Evolutionary conservation across 2,329 filamentous ascomycete genomes (phyloP), one percentile per base, ranked within the genome.

Genomic region (Cytospora paraplurivora): DNA sequence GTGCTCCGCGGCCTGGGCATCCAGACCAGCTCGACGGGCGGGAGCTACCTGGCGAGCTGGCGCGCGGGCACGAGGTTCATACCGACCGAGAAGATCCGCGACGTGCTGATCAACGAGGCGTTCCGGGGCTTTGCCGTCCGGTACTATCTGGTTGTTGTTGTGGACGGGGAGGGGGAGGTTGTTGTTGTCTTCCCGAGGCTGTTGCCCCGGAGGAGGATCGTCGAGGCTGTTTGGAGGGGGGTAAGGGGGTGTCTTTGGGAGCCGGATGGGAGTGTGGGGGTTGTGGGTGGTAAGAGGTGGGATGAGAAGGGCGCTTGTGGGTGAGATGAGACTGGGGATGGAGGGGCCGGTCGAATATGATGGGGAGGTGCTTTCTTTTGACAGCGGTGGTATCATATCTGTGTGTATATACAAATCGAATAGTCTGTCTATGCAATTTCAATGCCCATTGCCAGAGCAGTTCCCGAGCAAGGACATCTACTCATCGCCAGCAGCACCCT

Each of bases 181-280:
- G 91, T 98, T 0, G 94, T 99, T n/a, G 93, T 98, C 3, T 99
- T 99, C 74, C 94, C 94, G 3, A 84, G 84, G 62, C 76, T 97
- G 68, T 74, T 97, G 66, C 95, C 95, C 0, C 78, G 86, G 63
- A 80, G 91, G 62, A 82, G 80, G 56, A 89, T 96, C 62, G 81
- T 98, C 34, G 93, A 97, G 78, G 84, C 87, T 69, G 94, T 98
- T 2, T 98, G 95, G 95, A 87, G 92, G 70, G 94, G 93, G 0
- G 86, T 89, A 3, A 85, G 91, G 69, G 87, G 85, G 62, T 97
- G 93, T 76, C 79, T 99, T 66, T 96, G 93, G 74, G 92, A 91
- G 73, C 81, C 81, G 5, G 70, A 72, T 27, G 67, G 71, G 17
- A 12, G 33, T 7, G 50, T 54, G 13, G 27, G 44, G 4, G 34